Percentiles rank a stretch among this genome's conserved stretches.
phyloP scores from a whole-genome alignment of 331 rosid species.

The Acacia concinna region DNA sequence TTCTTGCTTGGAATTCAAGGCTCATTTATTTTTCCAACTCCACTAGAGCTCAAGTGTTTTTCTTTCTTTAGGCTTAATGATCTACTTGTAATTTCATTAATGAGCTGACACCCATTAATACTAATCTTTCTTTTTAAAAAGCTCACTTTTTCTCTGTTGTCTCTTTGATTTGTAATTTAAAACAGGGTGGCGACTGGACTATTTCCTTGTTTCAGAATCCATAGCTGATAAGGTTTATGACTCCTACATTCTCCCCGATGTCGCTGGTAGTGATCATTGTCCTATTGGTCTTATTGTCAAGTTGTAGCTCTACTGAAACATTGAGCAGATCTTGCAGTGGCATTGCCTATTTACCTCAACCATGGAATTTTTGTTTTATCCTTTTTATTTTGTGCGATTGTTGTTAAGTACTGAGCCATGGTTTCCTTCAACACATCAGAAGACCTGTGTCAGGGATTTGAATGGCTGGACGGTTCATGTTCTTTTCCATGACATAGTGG shows the following conservation, averaged over 20 bases:
- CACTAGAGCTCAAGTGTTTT: not conserved
- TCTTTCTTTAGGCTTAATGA: not conserved
- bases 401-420: not conserved
- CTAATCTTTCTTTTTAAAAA: slow-evolving; percentile 11
- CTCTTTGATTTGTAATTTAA: slow-evolving; percentile 29
- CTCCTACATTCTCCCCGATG: slow-evolving; percentile 87
- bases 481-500: not conserved
- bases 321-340: slow-evolving; percentile 9
- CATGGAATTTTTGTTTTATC: not conserved
- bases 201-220: slow-evolving; percentile 86
- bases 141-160: slow-evolving; percentile 1
- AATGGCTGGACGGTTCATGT: not conserved
- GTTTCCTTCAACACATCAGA: not conserved
- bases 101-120: not conserved
- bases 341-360: not conserved
- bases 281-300: slow-evolving; percentile 75
- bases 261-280: slow-evolving; percentile 89
- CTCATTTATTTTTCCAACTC: not conserved
- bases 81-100: not conserved
- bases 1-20: not conserved
- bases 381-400: slow-evolving; percentile 3
- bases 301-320: slow-evolving; percentile 37
- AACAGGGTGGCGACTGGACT: slow-evolving; percentile 97
- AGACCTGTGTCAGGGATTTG: not conserved
- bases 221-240: slow-evolving; percentile 77